A percentile compares a stretch with the other conserved stretches of the same genome.
phyloP scores from a whole-genome alignment of 2,329 filamentous ascomycete genomes.

The Arachnomyces sp. region DNA sequence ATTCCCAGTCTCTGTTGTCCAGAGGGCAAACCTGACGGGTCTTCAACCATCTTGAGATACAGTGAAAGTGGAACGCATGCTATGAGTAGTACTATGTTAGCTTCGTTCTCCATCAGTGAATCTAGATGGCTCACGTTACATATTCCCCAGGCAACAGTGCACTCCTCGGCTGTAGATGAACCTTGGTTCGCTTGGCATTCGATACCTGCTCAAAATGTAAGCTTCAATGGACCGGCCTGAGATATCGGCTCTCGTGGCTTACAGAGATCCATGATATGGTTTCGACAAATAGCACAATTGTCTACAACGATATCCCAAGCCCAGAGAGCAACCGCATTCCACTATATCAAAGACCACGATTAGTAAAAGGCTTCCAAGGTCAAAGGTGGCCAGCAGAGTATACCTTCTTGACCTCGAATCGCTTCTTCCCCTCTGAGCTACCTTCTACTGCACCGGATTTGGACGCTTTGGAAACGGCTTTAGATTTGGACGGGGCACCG shows the following conservation, averaged over 20 bases:
- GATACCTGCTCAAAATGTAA: constrained; percentile 55
- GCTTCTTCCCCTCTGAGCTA: constrained; percentile 68
- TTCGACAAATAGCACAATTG: constrained; percentile 98
- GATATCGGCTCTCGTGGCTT: constrained; percentile 26
- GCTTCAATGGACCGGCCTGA: constrained; percentile 8
- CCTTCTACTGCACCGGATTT: constrained; percentile 45
- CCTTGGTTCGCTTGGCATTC: constrained; percentile 99
- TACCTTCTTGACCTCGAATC: constrained; percentile 99
- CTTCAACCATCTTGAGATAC: constrained; percentile 98
- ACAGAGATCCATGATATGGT: constrained; percentile 99
- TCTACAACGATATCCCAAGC: constrained; percentile 99
- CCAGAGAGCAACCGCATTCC: constrained; percentile 97
- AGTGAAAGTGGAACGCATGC: constrained; percentile 99
- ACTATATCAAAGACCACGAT: constrained; percentile 48
- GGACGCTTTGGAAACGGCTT: constrained; percentile 50
- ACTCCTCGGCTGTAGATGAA: constrained; percentile 93
- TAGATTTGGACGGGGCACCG: constrained; percentile 43
- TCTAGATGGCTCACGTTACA: constrained; percentile 69
- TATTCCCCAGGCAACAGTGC: constrained; percentile 97
- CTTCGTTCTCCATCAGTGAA: background rate
- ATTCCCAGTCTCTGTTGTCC: constrained; percentile 98
- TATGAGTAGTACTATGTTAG: constrained; percentile 31
- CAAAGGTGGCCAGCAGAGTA: constrained; percentile 12
- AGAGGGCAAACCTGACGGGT: constrained; percentile 97
- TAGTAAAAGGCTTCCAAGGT: constrained; percentile 1